Evolutionary conservation across 179 eudicot genomes (phyloP).

Genomic region (Actinidia chinensis): DNA sequence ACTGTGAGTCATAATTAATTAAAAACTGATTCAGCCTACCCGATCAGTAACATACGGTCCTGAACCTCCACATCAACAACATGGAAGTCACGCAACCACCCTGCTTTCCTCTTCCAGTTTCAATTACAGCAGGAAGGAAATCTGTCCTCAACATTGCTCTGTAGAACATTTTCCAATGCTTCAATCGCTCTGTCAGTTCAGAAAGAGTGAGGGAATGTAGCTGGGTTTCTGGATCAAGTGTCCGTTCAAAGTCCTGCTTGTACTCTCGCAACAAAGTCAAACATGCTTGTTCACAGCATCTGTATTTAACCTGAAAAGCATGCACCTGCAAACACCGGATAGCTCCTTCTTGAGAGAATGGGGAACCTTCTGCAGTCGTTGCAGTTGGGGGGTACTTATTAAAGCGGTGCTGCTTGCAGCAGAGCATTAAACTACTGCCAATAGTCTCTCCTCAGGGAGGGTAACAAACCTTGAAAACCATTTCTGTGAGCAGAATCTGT

Average conservation of each 20-base stretch:
- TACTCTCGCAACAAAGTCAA: constrained; percentile 92
- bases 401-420: constrained; percentile 94
- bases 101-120: constrained; percentile 98
- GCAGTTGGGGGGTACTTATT: constrained; percentile 98
- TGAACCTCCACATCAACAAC: constrained; percentile 97
- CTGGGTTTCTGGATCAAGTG: constrained; percentile 93
- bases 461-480: constrained; percentile 98
- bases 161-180: constrained; percentile 99
- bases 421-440: constrained; percentile 96
- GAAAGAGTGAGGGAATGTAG: constrained; percentile 92
- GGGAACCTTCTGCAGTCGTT: constrained; percentile 97
- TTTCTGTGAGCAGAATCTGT: constrained; percentile 91
- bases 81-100: constrained; percentile 94
- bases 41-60: constrained; percentile 96
- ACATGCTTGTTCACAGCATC: constrained; percentile 99
- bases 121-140: constrained; percentile 96
- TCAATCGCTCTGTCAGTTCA: constrained; percentile 81
- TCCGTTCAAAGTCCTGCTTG: constrained; percentile 96
- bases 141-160: constrained; percentile 97
- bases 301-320: constrained; percentile 97
- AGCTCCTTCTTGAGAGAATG: constrained; percentile 98
- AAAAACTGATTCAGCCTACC: constrained; percentile 41
- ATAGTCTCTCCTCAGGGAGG: constrained; percentile 94
- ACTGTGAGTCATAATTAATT: neutral
- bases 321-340: constrained; percentile 97